Conservation (phyloP, 1,284 basidiomycete genomes). For the Ceratobasidium sp. region DNA sequence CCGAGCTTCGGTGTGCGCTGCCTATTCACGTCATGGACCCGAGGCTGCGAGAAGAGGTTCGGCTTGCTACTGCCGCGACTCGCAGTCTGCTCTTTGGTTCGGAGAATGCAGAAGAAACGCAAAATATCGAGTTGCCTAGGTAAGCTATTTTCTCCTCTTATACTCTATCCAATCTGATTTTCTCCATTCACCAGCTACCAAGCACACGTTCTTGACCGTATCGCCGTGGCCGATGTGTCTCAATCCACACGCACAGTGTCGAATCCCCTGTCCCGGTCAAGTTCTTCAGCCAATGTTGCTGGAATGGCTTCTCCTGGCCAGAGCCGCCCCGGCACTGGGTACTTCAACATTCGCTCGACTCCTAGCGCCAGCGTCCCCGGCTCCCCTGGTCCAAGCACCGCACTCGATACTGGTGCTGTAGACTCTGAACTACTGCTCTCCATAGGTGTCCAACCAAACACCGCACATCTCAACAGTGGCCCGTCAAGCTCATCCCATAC, state of each 20-base stretch:
- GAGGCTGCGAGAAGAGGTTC: constrained; percentile 75
- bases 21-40: constrained; percentile 83
- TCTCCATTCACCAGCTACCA: constrained; percentile 14
- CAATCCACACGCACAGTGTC: constrained; percentile 28
- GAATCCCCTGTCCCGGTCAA: constrained; percentile 20
- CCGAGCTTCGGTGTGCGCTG: constrained; percentile 89
- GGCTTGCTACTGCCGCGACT: constrained; percentile 71
- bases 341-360: constrained; percentile 43
- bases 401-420: constrained; percentile 69
- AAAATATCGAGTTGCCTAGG: constrained; percentile 76
- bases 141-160: constrained; percentile 56
- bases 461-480: constrained; percentile 46
- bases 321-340: constrained; percentile 52
- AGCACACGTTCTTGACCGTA: constrained; percentile 41
- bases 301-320: constrained; percentile 45
- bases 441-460: constrained; percentile 54
- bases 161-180: background rate
- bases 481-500: constrained; percentile 45
- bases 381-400: constrained; percentile 23
- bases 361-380: constrained; percentile 17
- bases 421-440: constrained; percentile 82
- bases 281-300: constrained; percentile 23
- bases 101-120: constrained; percentile 57
- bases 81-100: constrained; percentile 70
- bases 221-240: constrained; percentile 31